phyloP scores from a whole-genome alignment of 768 basidiomycete genomes.

The Tricholomella constricta region DNA sequence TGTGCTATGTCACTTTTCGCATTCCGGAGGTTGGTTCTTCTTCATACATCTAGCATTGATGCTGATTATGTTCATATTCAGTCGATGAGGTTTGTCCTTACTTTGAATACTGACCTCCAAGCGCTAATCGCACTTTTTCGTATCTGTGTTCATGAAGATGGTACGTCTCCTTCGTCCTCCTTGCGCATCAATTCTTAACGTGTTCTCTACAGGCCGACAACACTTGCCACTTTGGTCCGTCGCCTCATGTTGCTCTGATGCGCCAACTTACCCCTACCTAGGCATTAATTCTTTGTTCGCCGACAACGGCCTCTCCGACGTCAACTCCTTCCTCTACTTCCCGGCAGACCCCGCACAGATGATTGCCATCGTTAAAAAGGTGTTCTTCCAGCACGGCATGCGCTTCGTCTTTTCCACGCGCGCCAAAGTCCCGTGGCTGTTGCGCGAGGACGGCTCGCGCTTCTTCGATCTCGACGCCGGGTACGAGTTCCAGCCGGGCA shows the following conservation, averaged over 20 bases:
- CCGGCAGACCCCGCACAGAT: constrained; percentile 84
- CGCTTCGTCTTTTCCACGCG: constrained; percentile 91
- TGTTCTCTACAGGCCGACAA: constrained; percentile 42
- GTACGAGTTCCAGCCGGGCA: constrained; percentile 82
- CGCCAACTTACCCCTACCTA: constrained; percentile 50
- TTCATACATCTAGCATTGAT: not conserved
- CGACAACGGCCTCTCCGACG: constrained; percentile 84
- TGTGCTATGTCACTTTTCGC: constrained; percentile 86
- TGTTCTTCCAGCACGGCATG: constrained; percentile 82
- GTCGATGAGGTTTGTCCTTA: constrained; percentile 58
- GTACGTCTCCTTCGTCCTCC: constrained; percentile 19
- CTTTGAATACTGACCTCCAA: not conserved
- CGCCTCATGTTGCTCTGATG: constrained; percentile 13
- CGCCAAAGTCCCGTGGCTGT: constrained; percentile 85
- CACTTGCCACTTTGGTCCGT: constrained; percentile 46
- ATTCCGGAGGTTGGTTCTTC: constrained; percentile 67
- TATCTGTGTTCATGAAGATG: constrained; percentile 25
- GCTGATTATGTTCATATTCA: constrained; percentile 21
- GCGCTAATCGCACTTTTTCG: not conserved
- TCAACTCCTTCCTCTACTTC: constrained; percentile 83
- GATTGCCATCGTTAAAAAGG: constrained; percentile 70
- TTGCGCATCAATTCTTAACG: constrained; percentile 8
- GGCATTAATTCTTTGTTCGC: constrained; percentile 87
- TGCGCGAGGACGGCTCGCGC: constrained; percentile 68
- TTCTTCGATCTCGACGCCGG: constrained; percentile 28